A percentile compares a stretch with the other conserved stretches of the same genome.
Conservation (phyloP, 257 asterid genomes). For the Solanum tarapatanum region DNA sequence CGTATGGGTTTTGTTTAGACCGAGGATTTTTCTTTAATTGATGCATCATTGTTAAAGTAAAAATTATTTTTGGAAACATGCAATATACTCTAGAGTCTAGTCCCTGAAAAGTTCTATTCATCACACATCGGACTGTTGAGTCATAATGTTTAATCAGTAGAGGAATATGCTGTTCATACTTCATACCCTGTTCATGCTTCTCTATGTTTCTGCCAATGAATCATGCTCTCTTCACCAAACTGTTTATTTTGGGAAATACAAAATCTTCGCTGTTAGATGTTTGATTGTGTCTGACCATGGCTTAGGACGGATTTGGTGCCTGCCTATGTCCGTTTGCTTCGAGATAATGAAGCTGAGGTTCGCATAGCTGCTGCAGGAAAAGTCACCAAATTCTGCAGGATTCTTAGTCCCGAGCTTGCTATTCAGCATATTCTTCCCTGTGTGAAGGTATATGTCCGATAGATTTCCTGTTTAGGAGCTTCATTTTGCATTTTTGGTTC, state of each 20-base stretch:
- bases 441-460: slow-evolving; percentile 48
- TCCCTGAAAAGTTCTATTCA: background rate
- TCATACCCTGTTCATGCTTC: background rate
- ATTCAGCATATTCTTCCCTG: slow-evolving; percentile 88
- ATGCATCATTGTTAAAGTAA: background rate
- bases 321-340: slow-evolving; percentile 83
- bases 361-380: slow-evolving; percentile 90
- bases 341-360: slow-evolving; percentile 90
- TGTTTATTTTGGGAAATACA: background rate
- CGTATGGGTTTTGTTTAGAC: background rate
- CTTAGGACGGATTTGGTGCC: slow-evolving; percentile 82
- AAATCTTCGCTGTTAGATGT: background rate
- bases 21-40: background rate
- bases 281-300: slow-evolving; percentile 7
- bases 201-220: background rate
- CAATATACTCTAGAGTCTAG: background rate
- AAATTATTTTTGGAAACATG: background rate
- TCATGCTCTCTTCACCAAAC: background rate
- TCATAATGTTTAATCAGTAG: background rate
- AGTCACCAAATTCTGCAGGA: slow-evolving; percentile 75
- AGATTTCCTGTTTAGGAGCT: slow-evolving; percentile 1
- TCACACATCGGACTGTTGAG: background rate
- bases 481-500: background rate
- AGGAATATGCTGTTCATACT: background rate
- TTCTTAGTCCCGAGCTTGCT: slow-evolving; percentile 76